These are phyloP conservation scores for Hypericum perforatum DNA, from an alignment of 345 rosid genomes.

Conservation along the genomic window DNA sequence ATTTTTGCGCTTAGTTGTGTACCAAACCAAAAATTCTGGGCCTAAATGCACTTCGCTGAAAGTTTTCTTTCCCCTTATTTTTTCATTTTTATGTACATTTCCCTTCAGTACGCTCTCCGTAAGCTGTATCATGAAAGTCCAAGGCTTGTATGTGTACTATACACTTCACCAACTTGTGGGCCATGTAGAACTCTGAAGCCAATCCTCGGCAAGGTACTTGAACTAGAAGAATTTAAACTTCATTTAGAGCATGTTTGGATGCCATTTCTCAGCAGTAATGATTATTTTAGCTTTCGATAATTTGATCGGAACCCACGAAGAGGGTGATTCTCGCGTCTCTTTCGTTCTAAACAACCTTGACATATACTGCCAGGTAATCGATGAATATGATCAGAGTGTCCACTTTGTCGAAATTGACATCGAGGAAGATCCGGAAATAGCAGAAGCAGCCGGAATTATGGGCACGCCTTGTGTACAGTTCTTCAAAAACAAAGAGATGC, in stretches of 20 bases:
- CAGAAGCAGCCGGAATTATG: conserved; percentile 96
- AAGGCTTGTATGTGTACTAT: conserved; percentile 70
- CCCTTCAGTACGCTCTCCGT: conserved; percentile 70
- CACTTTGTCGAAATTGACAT: conserved; percentile 93
- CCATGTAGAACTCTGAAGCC: conserved; percentile 97
- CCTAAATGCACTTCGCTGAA: too few relatives aligned
- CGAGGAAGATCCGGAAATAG: conserved; percentile 90
- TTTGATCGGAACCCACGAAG: too few relatives aligned
- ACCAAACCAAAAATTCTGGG: too few relatives aligned
- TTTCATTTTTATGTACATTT: conserved; percentile 12
- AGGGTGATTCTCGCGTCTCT: too few relatives aligned
- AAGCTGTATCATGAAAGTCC: conserved; percentile 94
- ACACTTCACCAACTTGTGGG: conserved; percentile 94
- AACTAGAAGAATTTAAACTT: not conserved
- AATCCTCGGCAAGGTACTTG: conserved; percentile 73
- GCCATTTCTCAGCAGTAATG: too few relatives aligned
- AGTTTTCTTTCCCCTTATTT: not conserved
- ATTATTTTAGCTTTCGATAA: too few relatives aligned
- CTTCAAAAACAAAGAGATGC: conserved; percentile 88
- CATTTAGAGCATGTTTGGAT: not conserved
- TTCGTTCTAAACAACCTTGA: not conserved
- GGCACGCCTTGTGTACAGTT: conserved; percentile 96
- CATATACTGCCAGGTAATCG: conserved; percentile 55
- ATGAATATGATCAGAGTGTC: conserved; percentile 72
- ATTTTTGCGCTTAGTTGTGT: too few relatives aligned